phyloP scores from a whole-genome alignment of 495 filamentous ascomycete genomes.

The Daldinia grandis region DNA sequence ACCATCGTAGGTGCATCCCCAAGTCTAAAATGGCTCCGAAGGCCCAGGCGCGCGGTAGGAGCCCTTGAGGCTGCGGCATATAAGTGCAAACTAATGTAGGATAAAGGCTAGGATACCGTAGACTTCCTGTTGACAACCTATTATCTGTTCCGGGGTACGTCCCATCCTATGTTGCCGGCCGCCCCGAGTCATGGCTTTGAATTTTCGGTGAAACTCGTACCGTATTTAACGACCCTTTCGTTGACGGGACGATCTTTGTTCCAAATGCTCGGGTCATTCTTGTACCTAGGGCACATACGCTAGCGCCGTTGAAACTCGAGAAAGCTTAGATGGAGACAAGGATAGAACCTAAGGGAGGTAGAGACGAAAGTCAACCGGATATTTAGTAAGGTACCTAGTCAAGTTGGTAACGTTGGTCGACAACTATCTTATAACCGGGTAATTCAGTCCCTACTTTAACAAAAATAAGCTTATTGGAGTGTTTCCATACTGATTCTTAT shows the following conservation, averaged over 20 bases:
- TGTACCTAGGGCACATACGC: background rate
- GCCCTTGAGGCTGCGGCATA: slow-evolving; percentile 1
- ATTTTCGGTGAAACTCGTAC: background rate
- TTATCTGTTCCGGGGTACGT: slow-evolving; percentile 3
- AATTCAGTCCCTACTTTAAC: background rate
- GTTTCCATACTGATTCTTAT: background rate
- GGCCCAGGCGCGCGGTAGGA: slow-evolving; percentile 5
- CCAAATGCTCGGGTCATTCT: slow-evolving; percentile 7
- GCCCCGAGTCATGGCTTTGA: slow-evolving; percentile 28
- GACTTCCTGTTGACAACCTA: slow-evolving; percentile 13
- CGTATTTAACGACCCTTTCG: slow-evolving; percentile 14
- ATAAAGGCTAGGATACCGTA: slow-evolving; percentile 3
- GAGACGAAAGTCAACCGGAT: background rate
- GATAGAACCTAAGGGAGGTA: background rate
- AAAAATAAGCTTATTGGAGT: background rate
- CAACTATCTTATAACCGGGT: background rate
- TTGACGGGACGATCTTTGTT: background rate
- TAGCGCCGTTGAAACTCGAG: background rate
- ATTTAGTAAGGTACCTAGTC: background rate
- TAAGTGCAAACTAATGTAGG: slow-evolving; percentile 25
- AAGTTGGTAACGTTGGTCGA: background rate
- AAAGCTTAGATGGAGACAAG: background rate
- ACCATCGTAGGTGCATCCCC: slow-evolving; percentile 15
- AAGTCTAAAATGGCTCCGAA: slow-evolving; percentile 20
- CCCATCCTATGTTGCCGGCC: slow-evolving; percentile 15